Conservation (phyloP, 345 rosid genomes). For the Citrus sp. region DNA sequence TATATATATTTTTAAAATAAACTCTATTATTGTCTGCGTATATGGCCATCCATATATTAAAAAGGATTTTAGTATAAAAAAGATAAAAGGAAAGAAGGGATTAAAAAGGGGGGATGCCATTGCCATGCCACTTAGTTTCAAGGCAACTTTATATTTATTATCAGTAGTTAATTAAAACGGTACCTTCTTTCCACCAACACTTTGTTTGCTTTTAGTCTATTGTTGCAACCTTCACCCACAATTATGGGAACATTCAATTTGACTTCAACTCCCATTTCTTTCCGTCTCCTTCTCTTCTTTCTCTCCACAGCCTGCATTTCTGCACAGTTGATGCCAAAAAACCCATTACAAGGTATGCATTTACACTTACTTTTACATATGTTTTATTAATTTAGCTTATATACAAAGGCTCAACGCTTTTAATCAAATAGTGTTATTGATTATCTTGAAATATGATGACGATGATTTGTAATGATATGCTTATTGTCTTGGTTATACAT, state of each 20-base stretch:
- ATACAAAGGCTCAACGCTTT: background rate
- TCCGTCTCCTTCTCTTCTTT: constrained; percentile 16
- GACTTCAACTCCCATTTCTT: constrained; percentile 4
- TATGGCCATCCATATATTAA: too few species aligned
- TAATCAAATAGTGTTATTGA: too few species aligned
- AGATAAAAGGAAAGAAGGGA: too few species aligned
- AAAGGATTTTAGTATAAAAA: too few species aligned
- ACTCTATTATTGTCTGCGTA: too few species aligned
- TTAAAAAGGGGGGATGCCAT: too few species aligned
- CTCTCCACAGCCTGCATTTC: constrained; percentile 6
- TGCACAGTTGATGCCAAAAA: background rate
- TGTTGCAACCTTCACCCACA: background rate
- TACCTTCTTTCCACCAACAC: background rate
- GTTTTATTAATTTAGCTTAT: background rate
- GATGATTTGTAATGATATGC: background rate
- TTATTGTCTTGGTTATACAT: too few species aligned
- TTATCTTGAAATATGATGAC: background rate
- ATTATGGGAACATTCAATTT: constrained; percentile 9
- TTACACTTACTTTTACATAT: background rate
- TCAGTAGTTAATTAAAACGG: too few species aligned
- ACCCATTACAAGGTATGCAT: background rate
- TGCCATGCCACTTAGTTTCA: too few species aligned
- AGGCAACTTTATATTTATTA: too few species aligned
- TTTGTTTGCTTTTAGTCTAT: background rate
- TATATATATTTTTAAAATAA: too few species aligned